Evolutionary conservation across 345 rosid genomes (phyloP).

Genomic region (Eucalyptus albens): DNA sequence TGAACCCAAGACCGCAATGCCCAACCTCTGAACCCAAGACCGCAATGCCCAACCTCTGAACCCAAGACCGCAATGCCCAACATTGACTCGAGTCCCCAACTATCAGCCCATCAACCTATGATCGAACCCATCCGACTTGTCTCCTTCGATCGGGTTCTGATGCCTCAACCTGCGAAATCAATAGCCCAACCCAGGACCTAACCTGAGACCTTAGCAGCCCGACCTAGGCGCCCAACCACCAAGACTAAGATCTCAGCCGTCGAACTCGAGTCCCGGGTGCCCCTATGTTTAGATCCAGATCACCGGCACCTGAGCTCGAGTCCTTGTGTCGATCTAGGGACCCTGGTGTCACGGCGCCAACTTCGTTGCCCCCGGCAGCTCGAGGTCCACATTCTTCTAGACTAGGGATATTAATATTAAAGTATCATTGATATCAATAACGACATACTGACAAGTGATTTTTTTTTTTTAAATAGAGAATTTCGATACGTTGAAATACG

Average conservation of each 20-base stretch:
- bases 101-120: not conserved
- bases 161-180: not conserved
- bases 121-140: not conserved
- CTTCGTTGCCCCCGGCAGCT: not conserved
- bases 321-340: not conserved
- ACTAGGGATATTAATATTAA: not conserved
- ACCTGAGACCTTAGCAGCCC: not conserved
- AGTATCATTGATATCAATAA: not conserved
- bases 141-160: not conserved
- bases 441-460: fast-evolving
- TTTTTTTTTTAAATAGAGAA: too few relatives aligned
- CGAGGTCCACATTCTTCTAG: not conserved
- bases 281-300: not conserved
- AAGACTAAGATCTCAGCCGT: not conserved
- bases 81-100: not conserved
- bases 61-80: not conserved
- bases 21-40: not conserved
- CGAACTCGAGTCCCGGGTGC: not conserved
- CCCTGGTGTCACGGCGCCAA: not conserved
- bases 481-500: fast-evolving
- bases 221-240: not conserved
- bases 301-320: not conserved
- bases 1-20: not conserved
- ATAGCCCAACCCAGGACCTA: too few relatives aligned
- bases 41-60: not conserved